Conservation (phyloP, 2,329 filamentous ascomycete genomes). For the Xylariales sp. region DNA sequence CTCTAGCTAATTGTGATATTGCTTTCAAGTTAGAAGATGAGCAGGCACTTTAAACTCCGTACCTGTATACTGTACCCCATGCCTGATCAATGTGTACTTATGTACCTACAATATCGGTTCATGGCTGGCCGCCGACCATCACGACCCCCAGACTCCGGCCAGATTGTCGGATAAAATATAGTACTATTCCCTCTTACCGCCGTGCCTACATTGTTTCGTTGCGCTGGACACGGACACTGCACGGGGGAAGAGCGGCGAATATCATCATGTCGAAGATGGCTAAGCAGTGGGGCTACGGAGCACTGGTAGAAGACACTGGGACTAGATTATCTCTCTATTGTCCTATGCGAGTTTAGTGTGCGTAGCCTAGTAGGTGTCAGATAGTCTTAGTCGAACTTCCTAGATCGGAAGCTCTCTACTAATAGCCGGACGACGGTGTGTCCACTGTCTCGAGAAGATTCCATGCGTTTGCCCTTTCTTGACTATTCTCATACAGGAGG, state of each 20-base stretch:
- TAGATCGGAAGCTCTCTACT: constrained; percentile 14
- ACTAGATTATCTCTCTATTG: too few relatives aligned
- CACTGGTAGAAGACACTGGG: too few relatives aligned
- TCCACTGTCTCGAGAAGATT: constrained; percentile 29
- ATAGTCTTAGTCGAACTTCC: constrained; percentile 3
- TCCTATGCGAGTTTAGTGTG: neutral
- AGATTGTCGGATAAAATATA: constrained; percentile 1
- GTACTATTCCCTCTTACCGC: too few relatives aligned
- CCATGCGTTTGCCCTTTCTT: constrained; percentile 6
- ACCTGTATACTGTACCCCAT: too few relatives aligned
- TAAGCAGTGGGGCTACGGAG: too few relatives aligned
- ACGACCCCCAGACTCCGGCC: neutral
- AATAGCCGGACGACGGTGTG: neutral
- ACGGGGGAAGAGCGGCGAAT: neutral
- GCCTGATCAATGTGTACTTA: too few relatives aligned
- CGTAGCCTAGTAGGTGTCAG: neutral
- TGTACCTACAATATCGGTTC: too few relatives aligned
- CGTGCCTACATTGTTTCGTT: neutral
- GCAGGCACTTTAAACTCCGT: too few relatives aligned
- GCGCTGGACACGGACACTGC: neutral
- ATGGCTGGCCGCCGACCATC: neutral
- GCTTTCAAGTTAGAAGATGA: too few relatives aligned
- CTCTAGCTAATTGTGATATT: too few relatives aligned
- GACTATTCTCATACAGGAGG: neutral
- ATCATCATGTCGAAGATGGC: too few relatives aligned